Percentiles rank a stretch among this genome's conserved stretches.
These are phyloP conservation scores for Mortierella sp. DNA, from an alignment of 371 early-diverging fungal species.

Conservation along the genomic window DNA sequence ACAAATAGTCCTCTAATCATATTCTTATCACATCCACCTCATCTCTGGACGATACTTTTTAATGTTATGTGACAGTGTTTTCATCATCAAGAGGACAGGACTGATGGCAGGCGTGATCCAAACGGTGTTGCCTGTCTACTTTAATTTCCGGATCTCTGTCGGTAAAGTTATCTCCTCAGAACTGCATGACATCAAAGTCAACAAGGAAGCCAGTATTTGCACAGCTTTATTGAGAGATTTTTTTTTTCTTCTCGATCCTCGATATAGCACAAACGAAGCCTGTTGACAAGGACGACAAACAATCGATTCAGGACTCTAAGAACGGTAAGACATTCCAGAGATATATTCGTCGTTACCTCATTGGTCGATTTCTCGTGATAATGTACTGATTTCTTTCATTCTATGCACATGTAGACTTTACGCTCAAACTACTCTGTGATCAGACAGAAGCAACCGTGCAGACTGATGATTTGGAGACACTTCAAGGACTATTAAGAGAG, in stretches of 20 bases:
- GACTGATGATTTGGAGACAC: constrained; percentile 45
- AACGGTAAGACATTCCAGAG: constrained; percentile 20
- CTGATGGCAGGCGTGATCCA: constrained; percentile 44
- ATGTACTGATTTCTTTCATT: neutral
- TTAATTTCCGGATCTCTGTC: constrained; percentile 61
- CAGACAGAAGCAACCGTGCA: constrained; percentile 38
- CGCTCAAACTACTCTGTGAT: constrained; percentile 41
- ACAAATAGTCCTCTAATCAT: no score
- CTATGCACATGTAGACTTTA: constrained; percentile 23
- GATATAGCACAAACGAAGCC: constrained; percentile 56
- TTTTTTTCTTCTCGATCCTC: neutral
- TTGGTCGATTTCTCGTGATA: neutral
- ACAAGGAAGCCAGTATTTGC: neutral
- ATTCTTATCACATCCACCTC: no score
- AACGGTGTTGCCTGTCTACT: constrained; percentile 58
- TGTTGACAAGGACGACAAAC: constrained; percentile 50
- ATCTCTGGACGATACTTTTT: neutral
- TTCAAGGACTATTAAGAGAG: constrained; percentile 60
- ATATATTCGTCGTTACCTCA: neutral
- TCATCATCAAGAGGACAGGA: constrained; percentile 56
- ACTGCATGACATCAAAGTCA: neutral
- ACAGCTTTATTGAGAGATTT: neutral
- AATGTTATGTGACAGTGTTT: constrained; percentile 40
- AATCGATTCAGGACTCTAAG: constrained; percentile 26
- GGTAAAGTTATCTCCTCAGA: constrained; percentile 33